phyloP scores from a whole-genome alignment of 768 basidiomycete genomes.

The Lentinus brumalis region DNA sequence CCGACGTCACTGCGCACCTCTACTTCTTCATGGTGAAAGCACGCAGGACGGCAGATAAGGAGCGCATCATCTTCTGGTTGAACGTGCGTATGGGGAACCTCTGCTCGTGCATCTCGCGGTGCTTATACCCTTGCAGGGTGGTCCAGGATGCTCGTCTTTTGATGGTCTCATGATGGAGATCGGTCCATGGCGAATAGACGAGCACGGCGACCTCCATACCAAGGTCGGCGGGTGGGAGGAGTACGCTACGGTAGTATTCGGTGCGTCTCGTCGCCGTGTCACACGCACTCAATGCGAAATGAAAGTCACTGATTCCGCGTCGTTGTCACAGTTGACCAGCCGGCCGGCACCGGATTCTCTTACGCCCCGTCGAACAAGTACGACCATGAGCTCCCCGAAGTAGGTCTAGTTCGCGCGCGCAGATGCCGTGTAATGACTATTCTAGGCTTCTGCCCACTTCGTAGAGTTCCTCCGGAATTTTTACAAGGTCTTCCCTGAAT shows the following conservation, averaged over 20 bases:
- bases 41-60: slow-evolving; percentile 83
- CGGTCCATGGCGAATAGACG: slow-evolving; percentile 87
- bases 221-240: slow-evolving; percentile 96
- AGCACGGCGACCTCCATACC: slow-evolving; percentile 67
- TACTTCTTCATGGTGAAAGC: slow-evolving; percentile 93
- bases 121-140: slow-evolving; percentile 58
- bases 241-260: slow-evolving; percentile 89
- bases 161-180: slow-evolving; percentile 98
- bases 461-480: slow-evolving; percentile 86
- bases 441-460: slow-evolving; percentile 74
- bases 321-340: slow-evolving; percentile 82
- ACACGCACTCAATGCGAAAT: neutral
- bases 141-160: slow-evolving; percentile 96
- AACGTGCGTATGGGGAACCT: slow-evolving; percentile 61
- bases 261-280: slow-evolving; percentile 49
- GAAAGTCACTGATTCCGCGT: neutral
- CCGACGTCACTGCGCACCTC: slow-evolving; percentile 73
- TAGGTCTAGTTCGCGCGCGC: slow-evolving; percentile 26
- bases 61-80: slow-evolving; percentile 94
- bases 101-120: neutral
- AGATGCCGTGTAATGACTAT: slow-evolving; percentile 8
- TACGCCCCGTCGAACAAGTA: slow-evolving; percentile 86
- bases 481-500: slow-evolving; percentile 91
- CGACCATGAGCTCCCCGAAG: slow-evolving; percentile 77
- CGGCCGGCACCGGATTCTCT: slow-evolving; percentile 93